Percentiles rank a stretch among this genome's conserved stretches.
Evolutionary conservation across 768 basidiomycete species (phyloP).

Genomic region (Asterophora lycoperdoides): DNA sequence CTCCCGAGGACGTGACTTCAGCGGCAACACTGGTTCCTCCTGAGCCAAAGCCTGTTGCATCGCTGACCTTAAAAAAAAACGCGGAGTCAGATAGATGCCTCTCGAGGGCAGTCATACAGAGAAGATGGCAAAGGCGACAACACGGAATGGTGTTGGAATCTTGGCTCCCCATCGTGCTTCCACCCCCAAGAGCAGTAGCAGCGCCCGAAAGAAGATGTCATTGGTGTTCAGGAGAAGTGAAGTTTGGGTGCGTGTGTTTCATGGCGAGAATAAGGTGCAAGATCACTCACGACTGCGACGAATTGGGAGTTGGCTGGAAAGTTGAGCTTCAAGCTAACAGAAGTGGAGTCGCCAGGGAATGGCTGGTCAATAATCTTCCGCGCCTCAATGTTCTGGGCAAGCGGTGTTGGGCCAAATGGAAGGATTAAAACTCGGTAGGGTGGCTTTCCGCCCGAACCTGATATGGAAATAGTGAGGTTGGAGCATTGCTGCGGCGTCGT

Average conservation of each 20-base stretch:
- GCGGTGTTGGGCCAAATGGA: conserved; percentile 61
- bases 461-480: conserved; percentile 54
- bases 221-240: no score
- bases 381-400: conserved; percentile 59
- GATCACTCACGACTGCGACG: conserved; percentile 65
- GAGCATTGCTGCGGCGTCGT: conserved; percentile 59
- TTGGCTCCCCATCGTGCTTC: no score
- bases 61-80: conserved; percentile 49
- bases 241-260: no score
- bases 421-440: conserved; percentile 67
- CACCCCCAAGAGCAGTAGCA: no score
- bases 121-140: no score
- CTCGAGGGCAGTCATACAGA: background rate
- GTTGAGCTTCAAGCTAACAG: conserved; percentile 51
- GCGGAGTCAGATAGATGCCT: background rate
- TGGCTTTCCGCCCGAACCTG: conserved; percentile 52
- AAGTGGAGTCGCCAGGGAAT: conserved; percentile 40
- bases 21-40: conserved; percentile 74
- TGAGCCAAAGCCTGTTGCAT: conserved; percentile 56
- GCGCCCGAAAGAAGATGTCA: no score
- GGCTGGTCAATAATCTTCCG: conserved; percentile 53
- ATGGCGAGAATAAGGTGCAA: background rate
- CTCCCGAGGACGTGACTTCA: conserved; percentile 45
- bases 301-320: conserved; percentile 70
- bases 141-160: no score